Percentiles rank a stretch among this genome's conserved stretches.
These are phyloP conservation scores for Pichia sp. DNA, from an alignment of 1,139 yeast genomes.

Conservation along the genomic window DNA sequence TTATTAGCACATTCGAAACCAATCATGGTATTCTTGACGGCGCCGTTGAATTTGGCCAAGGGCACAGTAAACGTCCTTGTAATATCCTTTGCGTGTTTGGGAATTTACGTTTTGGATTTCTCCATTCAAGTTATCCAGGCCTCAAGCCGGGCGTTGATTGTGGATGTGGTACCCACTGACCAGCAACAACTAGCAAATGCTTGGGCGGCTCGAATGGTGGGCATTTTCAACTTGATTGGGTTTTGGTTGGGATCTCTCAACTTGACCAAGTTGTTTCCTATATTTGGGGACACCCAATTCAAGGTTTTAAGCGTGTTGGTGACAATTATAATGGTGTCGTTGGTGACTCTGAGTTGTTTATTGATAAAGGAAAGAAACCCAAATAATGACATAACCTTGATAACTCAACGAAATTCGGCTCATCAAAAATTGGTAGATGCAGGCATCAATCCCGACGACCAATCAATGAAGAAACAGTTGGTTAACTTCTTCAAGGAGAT, in stretches of 20 bases:
- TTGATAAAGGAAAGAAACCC: constrained; percentile 39
- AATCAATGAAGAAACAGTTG: constrained; percentile 17
- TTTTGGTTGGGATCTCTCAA: constrained; percentile 41
- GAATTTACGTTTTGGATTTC: constrained; percentile 46
- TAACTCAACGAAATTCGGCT: constrained; percentile 27
- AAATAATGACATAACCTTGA: constrained; percentile 30
- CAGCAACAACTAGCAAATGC: constrained; percentile 57
- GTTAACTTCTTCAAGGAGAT: constrained; percentile 31
- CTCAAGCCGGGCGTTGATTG: constrained; percentile 49
- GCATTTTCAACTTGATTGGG: constrained; percentile 47
- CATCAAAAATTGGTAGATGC: constrained; percentile 23
- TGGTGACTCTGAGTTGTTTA: constrained; percentile 33
- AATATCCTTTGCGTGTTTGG: constrained; percentile 38
- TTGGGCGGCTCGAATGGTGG: constrained; percentile 67
- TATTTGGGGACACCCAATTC: constrained; percentile 41
- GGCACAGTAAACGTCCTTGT: constrained; percentile 22
- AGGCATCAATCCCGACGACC: constrained; percentile 25
- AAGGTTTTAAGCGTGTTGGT: constrained; percentile 40
- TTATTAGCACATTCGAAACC: constrained; percentile 40
- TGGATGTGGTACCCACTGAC: constrained; percentile 43
- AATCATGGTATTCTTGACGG: constrained; percentile 25
- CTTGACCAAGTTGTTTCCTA: constrained; percentile 27
- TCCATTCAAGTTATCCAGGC: constrained; percentile 54
- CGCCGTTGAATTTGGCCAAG: constrained; percentile 14
- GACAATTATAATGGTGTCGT: constrained; percentile 30